A percentile compares a stretch with the other conserved stretches of the same genome.
Conservation (phyloP, 805 yeast species). For the Zygosaccharomyces gambellarensis region DNA sequence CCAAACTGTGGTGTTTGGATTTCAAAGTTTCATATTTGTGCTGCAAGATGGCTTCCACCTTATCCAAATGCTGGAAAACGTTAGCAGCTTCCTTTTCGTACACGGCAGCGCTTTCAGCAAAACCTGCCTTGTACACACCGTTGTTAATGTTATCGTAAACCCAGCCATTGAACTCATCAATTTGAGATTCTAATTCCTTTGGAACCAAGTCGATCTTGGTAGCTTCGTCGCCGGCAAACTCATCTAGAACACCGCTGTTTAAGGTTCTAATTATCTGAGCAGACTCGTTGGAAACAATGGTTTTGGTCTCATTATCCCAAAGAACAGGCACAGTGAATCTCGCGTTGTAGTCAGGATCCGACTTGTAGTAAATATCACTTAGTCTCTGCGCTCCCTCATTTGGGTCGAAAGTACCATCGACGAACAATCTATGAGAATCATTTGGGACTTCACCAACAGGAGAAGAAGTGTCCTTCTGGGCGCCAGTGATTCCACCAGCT, state of each 20-base stretch:
- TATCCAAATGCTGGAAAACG: conserved; percentile 64
- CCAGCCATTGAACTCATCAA: conserved; percentile 78
- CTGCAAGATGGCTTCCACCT: conserved; percentile 57
- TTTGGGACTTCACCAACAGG: conserved; percentile 17
- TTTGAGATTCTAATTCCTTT: conserved; percentile 42
- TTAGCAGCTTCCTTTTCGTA: conserved; percentile 64
- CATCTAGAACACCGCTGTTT: conserved; percentile 64
- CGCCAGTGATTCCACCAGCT: conserved; percentile 21
- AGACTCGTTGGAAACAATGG: conserved; percentile 89
- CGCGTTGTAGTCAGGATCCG: conserved; percentile 70
- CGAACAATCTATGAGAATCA: conserved; percentile 21
- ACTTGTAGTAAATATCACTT: conserved; percentile 68
- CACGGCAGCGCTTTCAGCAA: conserved; percentile 76
- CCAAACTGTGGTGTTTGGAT: conserved; percentile 17
- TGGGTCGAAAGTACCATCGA: conserved; percentile 50
- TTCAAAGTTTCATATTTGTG: conserved; percentile 37
- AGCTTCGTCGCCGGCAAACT: conserved; percentile 44
- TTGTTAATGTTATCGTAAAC: conserved; percentile 82
- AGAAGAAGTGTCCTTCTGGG: conserved; percentile 8
- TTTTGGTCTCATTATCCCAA: conserved; percentile 79
- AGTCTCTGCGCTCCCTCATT: conserved; percentile 55
- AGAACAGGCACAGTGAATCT: conserved; percentile 89
- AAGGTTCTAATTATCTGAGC: conserved; percentile 84
- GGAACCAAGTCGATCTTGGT: conserved; percentile 63
- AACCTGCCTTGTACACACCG: conserved; percentile 90